A percentile compares a stretch with the other conserved stretches of the same genome.
These are phyloP conservation scores for Strobilomyces echinocephalus DNA, from an alignment of 768 basidiomycete species.

Conservation along the genomic window DNA sequence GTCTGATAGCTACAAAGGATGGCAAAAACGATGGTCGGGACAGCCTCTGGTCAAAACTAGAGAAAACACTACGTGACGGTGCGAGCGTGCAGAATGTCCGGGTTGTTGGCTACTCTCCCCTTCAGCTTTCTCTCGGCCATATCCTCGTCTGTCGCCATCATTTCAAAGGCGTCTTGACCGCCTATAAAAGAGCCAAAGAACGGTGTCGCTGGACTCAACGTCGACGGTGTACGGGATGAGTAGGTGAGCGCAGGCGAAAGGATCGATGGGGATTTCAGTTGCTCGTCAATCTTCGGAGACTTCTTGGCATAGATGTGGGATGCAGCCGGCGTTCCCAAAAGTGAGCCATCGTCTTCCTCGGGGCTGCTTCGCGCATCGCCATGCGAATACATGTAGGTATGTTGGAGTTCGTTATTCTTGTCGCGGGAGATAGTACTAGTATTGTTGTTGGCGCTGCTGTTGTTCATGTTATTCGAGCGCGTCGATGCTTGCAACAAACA, in stretches of 20 bases:
- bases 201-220: slow-evolving; percentile 66
- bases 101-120: slow-evolving; percentile 15
- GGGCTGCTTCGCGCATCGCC: slow-evolving; percentile 7
- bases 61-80: background rate
- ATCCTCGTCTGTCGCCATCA: slow-evolving; percentile 21
- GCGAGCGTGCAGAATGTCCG: background rate
- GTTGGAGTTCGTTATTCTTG: slow-evolving; percentile 13
- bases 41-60: slow-evolving; percentile 7
- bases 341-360: slow-evolving; percentile 2
- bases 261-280: slow-evolving; percentile 45
- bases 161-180: slow-evolving; percentile 30
- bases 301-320: slow-evolving; percentile 11
- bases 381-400: slow-evolving; percentile 24
- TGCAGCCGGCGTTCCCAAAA: slow-evolving; percentile 10
- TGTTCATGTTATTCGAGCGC: slow-evolving; percentile 19
- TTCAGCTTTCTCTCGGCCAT: slow-evolving; percentile 23
- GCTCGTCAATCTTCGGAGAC: slow-evolving; percentile 11
- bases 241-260: slow-evolving; percentile 68
- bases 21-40: slow-evolving; percentile 9
- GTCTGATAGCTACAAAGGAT: slow-evolving; percentile 4
- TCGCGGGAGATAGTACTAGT: slow-evolving; percentile 18
- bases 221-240: slow-evolving; percentile 59
- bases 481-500: slow-evolving; percentile 18
- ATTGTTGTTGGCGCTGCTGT: slow-evolving; percentile 18
- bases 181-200: slow-evolving; percentile 57